These are phyloP conservation scores for Closterium sp. DNA, from an alignment of 139 green algal species.

Conservation along the genomic window DNA sequence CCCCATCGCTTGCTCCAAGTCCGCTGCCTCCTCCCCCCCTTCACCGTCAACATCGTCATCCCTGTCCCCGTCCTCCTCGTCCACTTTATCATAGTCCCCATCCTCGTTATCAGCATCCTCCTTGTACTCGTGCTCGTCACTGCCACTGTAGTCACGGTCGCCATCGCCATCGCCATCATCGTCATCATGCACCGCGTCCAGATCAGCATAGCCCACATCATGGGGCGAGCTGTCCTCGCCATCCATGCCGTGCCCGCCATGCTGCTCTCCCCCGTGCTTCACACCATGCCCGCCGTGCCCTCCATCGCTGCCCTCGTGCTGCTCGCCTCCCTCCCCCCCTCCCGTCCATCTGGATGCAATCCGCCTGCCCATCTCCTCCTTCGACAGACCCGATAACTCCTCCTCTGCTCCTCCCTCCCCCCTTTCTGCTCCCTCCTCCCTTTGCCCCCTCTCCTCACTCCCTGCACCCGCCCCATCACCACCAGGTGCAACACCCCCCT, in stretches of 20 bases:
- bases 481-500: no score
- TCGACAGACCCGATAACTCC: conserved; percentile 35
- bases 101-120: conserved; percentile 2
- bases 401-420: conserved; percentile 50
- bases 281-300: background rate
- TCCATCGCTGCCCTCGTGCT: no score
- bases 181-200: background rate
- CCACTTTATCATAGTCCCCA: background rate
- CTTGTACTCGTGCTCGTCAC: background rate
- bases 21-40: background rate
- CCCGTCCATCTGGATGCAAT: conserved; percentile 60
- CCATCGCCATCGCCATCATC: background rate
- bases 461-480: background rate
- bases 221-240: no score
- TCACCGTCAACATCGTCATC: background rate
- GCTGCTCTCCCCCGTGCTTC: no score
- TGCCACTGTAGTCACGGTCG: background rate
- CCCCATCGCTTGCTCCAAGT: background rate
- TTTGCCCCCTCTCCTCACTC: background rate
- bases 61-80: conserved; percentile 3
- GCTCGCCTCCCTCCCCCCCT: background rate
- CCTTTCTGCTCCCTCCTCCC: background rate
- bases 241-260: no score
- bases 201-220: background rate
- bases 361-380: conserved; percentile 54